These are phyloP conservation scores for Candida odintsovae DNA, from an alignment of 805 yeast genomes.

Conservation along the genomic window DNA sequence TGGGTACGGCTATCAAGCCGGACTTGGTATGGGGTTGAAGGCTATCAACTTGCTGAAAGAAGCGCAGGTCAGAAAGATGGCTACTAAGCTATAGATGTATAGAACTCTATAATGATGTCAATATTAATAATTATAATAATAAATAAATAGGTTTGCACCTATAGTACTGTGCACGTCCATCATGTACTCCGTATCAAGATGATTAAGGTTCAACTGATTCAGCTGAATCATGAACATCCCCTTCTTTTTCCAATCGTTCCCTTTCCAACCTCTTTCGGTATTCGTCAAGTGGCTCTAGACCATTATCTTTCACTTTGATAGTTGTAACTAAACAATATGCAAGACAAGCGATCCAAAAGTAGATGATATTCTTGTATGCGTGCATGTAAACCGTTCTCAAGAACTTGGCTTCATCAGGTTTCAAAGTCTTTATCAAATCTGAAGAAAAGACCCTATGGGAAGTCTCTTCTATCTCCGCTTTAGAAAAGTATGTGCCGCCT, in stretches of 20 bases:
- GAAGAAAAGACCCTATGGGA: not conserved
- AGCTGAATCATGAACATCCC: not conserved
- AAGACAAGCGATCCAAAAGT: constrained; percentile 2
- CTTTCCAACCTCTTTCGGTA: not conserved
- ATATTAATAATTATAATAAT: not conserved
- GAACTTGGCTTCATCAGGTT: not conserved
- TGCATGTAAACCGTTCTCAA: not conserved
- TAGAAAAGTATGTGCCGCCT: not conserved
- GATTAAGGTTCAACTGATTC: no score
- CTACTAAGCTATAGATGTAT: constrained; percentile 5
- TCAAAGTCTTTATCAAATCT: not conserved
- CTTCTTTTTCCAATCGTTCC: not conserved
- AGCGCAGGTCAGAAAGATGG: constrained; percentile 4
- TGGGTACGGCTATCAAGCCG: constrained; percentile 65
- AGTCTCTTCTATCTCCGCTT: not conserved
- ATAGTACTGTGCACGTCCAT: no score
- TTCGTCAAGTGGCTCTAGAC: constrained; percentile 2
- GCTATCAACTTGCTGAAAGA: constrained; percentile 34
- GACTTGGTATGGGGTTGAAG: constrained; percentile 50
- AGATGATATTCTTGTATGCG: not conserved
- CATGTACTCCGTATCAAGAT: no score
- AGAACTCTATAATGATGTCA: not conserved
- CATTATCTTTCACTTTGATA: not conserved
- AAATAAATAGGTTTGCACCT: no score
- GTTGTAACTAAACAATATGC: constrained; percentile 1